phyloP scores from a whole-genome alignment of 345 rosid genomes.

The Rhodamnia rubescens region DNA sequence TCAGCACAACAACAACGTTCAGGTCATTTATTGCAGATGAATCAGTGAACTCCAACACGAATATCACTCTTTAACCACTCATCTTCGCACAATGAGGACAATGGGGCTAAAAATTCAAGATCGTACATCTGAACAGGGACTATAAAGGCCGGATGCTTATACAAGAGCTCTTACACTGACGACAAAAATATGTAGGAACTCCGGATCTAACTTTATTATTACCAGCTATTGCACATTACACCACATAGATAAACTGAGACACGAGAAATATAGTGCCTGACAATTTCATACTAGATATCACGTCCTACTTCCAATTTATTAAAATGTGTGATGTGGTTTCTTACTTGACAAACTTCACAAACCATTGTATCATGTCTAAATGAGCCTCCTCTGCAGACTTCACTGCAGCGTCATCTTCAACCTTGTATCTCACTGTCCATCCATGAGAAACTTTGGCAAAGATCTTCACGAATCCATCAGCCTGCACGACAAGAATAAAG shows the following conservation, averaged over 20 bases:
- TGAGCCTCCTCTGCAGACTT: conserved; percentile 66
- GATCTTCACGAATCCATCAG: conserved; percentile 49
- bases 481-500: conserved; percentile 15
- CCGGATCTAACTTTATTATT: neutral
- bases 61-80: no score
- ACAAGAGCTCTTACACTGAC: neutral
- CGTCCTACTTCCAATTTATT: neutral
- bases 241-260: neutral
- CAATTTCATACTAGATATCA: neutral
- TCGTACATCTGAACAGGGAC: neutral
- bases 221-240: neutral
- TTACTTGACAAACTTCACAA: conserved; percentile 44
- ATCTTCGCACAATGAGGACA: no score
- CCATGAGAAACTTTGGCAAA: conserved; percentile 67
- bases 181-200: neutral
- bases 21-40: no score
- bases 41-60: no score
- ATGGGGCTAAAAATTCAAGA: neutral
- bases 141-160: neutral
- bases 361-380: conserved; percentile 48
- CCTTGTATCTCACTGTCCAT: conserved; percentile 57
- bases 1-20: no score
- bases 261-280: neutral
- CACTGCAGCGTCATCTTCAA: conserved; percentile 33
- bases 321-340: neutral